A percentile compares a stretch with the other conserved stretches of the same genome.
These are phyloP conservation scores for Penicillium antarcticum DNA, from an alignment of 495 filamentous ascomycete species.

Conservation along the genomic window DNA sequence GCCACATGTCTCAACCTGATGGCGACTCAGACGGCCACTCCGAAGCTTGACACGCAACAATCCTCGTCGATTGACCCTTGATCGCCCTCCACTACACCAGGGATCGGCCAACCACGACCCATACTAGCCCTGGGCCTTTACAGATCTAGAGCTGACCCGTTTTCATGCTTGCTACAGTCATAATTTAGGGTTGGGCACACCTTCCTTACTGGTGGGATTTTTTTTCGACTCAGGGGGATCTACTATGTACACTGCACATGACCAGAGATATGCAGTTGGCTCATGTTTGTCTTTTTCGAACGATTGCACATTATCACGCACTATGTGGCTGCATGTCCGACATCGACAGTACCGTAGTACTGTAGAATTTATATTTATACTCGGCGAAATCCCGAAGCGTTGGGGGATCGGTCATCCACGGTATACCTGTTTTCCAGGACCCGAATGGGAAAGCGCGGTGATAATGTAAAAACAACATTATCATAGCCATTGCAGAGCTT, in stretches of 20 bases:
- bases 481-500: neutral
- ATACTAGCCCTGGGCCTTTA: neutral
- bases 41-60: neutral
- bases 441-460: neutral
- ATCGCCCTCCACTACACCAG: constrained; percentile 3
- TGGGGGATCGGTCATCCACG: neutral
- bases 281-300: no score
- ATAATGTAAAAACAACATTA: neutral
- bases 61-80: neutral
- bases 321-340: neutral
- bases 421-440: neutral
- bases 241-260: neutral
- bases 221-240: neutral
- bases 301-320: neutral
- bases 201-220: neutral
- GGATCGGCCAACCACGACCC: constrained; percentile 5
- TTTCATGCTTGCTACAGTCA: neutral
- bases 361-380: neutral
- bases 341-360: neutral
- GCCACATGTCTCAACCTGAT: no score
- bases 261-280: neutral
- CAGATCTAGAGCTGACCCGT: constrained; percentile 10
- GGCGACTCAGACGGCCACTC: no score
- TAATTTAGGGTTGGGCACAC: neutral
- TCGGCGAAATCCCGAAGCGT: constrained; percentile 4